Base-by-base conservation (phyloP, 441 rosid species). In the Cnidoscolus chayamansa region DNA sequence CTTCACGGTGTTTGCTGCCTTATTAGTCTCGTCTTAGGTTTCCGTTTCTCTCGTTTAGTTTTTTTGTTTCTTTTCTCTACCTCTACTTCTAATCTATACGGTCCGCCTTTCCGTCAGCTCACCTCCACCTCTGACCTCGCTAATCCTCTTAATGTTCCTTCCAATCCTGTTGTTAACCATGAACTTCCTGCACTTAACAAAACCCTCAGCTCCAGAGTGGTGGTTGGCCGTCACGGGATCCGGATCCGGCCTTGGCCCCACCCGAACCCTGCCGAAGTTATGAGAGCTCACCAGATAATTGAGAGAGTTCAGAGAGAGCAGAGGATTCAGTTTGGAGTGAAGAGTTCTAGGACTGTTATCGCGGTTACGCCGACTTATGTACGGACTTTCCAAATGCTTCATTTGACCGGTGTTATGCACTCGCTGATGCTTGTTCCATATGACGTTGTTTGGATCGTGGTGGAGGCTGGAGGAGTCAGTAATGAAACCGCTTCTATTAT, bases 181-280 rank as follows among this genome's bases (percentile, higher is more conserved):
- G 80, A 68, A 15, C 15, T 70, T 10, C 78, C 84, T 32, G 55
- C 47, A 0, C 1, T 43, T 9, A 82, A 78, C 77, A 83, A 64
- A 37, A 84, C 89, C 50, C 64, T 75, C 54, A 72, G 80, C 71
- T 89, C 97, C 8, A 77, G 97, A 35, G 98, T 96, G 16, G 88
- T 91, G 8, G 99, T 93, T 0, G 99, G 99, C 13, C 87, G 99
- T 53, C 99, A 96, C 63, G 99, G 99, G 86, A 96, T 96, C 88
- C 91, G 97, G 89, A 93, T 96, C 89, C 95, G 99, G 60, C 96
- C 98, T 1, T 93, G 97, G 98, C 99, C 99, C 13, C 99, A 93
- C 60, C 99, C 99, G 53, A 80, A 91, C 76, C 96, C 98, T 74
- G 47, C 72, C 4, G 99, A 96, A 79, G 98, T 96, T 4, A 89